Evolutionary conservation across 371 early-diverging fungal genomes (phyloP).

Genomic region (Coemansia sp.): DNA sequence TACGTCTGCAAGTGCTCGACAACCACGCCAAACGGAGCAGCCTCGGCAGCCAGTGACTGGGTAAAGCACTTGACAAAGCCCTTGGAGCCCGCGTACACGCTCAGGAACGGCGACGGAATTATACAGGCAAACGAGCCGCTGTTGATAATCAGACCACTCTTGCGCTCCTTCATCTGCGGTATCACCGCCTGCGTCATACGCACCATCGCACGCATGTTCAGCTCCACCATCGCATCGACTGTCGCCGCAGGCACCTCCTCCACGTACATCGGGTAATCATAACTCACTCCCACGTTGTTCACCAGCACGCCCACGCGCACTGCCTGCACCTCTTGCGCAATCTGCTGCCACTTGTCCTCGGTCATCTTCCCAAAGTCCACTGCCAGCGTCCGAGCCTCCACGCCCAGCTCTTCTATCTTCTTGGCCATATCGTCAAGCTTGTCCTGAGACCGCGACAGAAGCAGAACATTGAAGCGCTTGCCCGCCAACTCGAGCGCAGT

Average conservation of each 20-base stretch:
- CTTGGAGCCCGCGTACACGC: conserved; percentile 94
- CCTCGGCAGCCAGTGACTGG: conserved; percentile 85
- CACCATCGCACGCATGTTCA: conserved; percentile 85
- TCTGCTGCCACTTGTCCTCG: conserved; percentile 65
- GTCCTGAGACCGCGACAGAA: conserved; percentile 83
- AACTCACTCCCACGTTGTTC: conserved; percentile 93
- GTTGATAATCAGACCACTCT: conserved; percentile 87
- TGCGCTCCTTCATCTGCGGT: conserved; percentile 73
- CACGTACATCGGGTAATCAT: conserved; percentile 82
- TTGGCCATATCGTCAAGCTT: conserved; percentile 81
- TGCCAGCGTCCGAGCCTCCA: conserved; percentile 71
- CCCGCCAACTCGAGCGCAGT: conserved; percentile 89
- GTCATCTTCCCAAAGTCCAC: conserved; percentile 81
- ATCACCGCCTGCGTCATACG: conserved; percentile 80
- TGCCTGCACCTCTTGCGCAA: conserved; percentile 59
- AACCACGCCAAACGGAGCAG: conserved; percentile 68
- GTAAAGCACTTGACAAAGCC: conserved; percentile 91
- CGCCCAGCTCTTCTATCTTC: conserved; percentile 65
- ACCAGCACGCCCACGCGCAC: conserved; percentile 62
- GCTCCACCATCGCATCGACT: conserved; percentile 76
- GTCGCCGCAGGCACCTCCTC: conserved; percentile 70
- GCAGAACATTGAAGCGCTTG: conserved; percentile 80
- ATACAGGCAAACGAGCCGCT: conserved; percentile 91
- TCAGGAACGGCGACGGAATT: conserved; percentile 83
- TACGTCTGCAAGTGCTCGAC: conserved; percentile 92